A percentile compares a stretch with the other conserved stretches of the same genome.
Evolutionary conservation across 345 rosid genomes (phyloP).

Genomic region (Pistacia integerrima): DNA sequence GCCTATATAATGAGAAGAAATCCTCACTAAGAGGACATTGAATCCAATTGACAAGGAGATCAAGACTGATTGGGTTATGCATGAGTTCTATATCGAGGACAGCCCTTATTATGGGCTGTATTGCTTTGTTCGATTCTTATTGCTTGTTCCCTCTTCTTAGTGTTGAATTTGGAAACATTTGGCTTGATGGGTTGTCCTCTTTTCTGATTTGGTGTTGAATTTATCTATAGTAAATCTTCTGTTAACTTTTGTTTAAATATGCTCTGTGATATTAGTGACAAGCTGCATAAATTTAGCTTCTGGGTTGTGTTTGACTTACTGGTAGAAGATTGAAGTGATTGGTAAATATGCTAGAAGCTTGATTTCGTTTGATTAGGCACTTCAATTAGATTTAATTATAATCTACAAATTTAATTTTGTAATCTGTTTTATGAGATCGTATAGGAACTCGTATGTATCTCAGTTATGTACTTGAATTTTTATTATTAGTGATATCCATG

Average conservation of each 20-base stretch:
- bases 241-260: neutral
- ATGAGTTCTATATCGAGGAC: neutral
- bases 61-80: constrained; percentile 22
- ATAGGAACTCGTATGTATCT: no score
- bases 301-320: neutral
- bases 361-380: neutral
- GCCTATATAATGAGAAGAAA: no score
- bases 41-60: no score
- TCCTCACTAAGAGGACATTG: no score
- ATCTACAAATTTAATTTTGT: neutral
- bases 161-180: neutral
- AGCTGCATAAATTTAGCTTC: neutral
- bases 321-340: neutral
- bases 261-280: neutral
- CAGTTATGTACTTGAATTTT: neutral
- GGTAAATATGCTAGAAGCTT: neutral
- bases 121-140: neutral
- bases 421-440: neutral
- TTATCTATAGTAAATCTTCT: neutral
- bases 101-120: neutral
- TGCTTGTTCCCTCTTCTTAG: neutral
- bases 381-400: no score
- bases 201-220: neutral
- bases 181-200: neutral
- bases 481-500: no score